Evolutionary conservation across 345 rosid genomes (phyloP).

Genomic region (Luvunga scandens): DNA sequence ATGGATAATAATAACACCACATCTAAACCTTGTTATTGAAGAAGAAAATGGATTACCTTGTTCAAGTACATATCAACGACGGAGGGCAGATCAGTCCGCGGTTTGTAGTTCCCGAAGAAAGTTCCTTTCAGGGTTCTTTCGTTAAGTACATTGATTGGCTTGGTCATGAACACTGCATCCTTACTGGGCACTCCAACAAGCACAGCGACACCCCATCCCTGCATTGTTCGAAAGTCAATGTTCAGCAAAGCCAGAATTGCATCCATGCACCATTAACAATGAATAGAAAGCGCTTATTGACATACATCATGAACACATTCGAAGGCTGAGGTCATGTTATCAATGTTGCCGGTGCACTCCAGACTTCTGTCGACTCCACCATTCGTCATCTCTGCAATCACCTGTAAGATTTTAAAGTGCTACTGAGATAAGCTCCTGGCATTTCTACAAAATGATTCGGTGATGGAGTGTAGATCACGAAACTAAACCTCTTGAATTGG

Average conservation of each 20-base stretch:
- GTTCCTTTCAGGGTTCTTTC: conserved; percentile 35
- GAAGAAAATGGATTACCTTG: conserved; percentile 13
- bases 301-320: conserved; percentile 41
- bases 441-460: background rate
- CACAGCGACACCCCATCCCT: conserved; percentile 34
- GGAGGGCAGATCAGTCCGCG: conserved; percentile 24
- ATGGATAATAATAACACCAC: background rate
- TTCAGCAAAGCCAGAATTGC: background rate
- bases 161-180: conserved; percentile 29
- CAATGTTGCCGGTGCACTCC: conserved; percentile 33
- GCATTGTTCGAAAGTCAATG: background rate
- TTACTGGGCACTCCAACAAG: conserved; percentile 33
- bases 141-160: conserved; percentile 27
- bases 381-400: conserved; percentile 36
- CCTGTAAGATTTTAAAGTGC: conserved; percentile 11
- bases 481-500: conserved; percentile 38
- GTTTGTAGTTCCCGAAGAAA: conserved; percentile 37
- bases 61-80: conserved; percentile 33
- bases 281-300: background rate
- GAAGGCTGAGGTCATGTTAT: conserved; percentile 36
- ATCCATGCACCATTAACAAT: background rate
- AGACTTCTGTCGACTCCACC: conserved; percentile 48
- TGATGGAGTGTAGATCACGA: background rate
- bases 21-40: background rate
- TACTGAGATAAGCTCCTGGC: background rate